phyloP scores from a whole-genome alignment of 148 eudicot genomes.

The Arbutus unedo region DNA sequence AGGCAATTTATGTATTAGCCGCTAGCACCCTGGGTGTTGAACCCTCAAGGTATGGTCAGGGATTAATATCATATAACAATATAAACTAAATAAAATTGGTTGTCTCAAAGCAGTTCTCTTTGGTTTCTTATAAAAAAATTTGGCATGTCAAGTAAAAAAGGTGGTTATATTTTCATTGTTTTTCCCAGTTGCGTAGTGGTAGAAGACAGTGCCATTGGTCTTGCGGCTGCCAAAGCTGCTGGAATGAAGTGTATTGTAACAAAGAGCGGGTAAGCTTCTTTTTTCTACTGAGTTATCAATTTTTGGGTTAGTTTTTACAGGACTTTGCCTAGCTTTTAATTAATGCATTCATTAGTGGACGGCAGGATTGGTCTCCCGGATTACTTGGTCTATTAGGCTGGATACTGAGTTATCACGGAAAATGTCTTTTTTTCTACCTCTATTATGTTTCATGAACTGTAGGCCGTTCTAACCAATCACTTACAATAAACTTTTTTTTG shows the following conservation, averaged over 20 bases:
- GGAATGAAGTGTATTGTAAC: slow-evolving; percentile 97
- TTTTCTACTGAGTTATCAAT: background rate
- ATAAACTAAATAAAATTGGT: background rate
- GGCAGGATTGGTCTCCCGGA: too few relatives aligned
- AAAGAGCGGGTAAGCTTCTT: slow-evolving; percentile 75
- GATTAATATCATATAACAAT: background rate
- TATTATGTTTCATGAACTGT: background rate
- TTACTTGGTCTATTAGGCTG: too few relatives aligned
- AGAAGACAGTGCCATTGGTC: slow-evolving; percentile 95
- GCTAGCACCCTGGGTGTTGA: slow-evolving; percentile 79
- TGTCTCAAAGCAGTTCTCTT: background rate
- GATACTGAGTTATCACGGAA: too few relatives aligned
- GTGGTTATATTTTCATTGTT: background rate
- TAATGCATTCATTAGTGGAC: too few relatives aligned
- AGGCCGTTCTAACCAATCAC: background rate
- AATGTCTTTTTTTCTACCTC: too few relatives aligned
- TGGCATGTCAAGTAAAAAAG: background rate
- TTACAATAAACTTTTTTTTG: background rate
- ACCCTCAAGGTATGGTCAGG: slow-evolving; percentile 66
- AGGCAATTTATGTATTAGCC: slow-evolving; percentile 90
- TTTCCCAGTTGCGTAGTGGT: slow-evolving; percentile 78
- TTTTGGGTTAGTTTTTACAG: too few relatives aligned
- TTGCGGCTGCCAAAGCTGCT: slow-evolving; percentile 98
- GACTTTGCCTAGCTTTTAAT: too few relatives aligned
- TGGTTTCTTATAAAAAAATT: background rate